Conservation (phyloP, 2,329 filamentous ascomycete species). For the Periconia sp. region DNA sequence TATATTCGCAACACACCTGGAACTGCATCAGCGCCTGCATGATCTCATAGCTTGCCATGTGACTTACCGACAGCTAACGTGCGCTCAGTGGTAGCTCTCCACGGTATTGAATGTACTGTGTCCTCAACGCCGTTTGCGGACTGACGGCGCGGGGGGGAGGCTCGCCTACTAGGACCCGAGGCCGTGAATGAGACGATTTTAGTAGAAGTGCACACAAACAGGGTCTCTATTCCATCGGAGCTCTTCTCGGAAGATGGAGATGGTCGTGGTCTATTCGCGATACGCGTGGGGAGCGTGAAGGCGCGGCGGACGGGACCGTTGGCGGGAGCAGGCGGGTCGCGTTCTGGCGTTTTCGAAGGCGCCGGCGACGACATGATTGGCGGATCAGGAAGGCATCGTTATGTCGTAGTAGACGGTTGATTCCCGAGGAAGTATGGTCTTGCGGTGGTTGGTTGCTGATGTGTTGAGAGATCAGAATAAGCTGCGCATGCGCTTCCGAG, state of each 20-base stretch:
- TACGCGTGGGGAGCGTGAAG: constrained; percentile 55
- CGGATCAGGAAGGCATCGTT: constrained; percentile 35
- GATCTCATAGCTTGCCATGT: background rate
- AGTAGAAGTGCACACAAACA: constrained; percentile 75
- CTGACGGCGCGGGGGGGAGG: constrained; percentile 40
- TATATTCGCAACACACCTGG: constrained; percentile 81
- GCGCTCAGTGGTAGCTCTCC: constrained; percentile 77
- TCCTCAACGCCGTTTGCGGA: constrained; percentile 44
- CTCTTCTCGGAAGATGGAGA: constrained; percentile 44
- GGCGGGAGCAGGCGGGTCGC: constrained; percentile 28
- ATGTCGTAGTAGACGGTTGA: too few species aligned
- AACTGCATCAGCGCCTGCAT: constrained; percentile 16
- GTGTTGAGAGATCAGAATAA: too few species aligned
- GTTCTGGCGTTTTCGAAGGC: constrained; percentile 31
- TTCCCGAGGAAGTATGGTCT: too few species aligned
- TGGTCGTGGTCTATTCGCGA: constrained; percentile 36
- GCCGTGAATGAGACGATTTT: constrained; percentile 72
- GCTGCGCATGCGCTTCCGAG: too few species aligned
- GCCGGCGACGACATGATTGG: constrained; percentile 40
- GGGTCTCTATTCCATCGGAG: constrained; percentile 64
- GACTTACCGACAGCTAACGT: constrained; percentile 77
- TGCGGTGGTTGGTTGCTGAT: background rate
- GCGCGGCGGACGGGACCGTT: constrained; percentile 48
- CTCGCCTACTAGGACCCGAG: constrained; percentile 35
- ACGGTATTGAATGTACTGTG: constrained; percentile 70